Evolutionary conservation across 805 yeast genomes (phyloP).

Genomic region (Babjeviella inositovora): DNA sequence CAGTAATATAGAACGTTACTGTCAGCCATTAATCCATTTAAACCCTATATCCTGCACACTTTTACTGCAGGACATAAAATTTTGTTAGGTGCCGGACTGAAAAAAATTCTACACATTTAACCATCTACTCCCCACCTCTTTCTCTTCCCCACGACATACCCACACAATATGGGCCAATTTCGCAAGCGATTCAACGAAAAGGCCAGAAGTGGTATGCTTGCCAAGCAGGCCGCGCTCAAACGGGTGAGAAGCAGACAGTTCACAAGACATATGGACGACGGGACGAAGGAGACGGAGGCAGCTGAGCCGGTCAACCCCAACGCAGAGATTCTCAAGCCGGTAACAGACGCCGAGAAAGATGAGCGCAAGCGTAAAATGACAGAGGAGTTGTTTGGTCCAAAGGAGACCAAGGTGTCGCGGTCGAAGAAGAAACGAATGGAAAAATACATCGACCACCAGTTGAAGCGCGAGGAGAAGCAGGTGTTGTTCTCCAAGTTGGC

Average conservation of each 20-base stretch:
- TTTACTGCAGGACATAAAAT: too few species aligned
- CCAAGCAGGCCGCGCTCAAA: conserved; percentile 58
- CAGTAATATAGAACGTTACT: too few species aligned
- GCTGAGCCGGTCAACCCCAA: conserved; percentile 27
- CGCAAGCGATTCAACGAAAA: conserved; percentile 71
- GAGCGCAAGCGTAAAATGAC: conserved; percentile 50
- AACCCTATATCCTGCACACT: too few species aligned
- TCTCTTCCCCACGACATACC: too few species aligned
- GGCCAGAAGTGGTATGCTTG: conserved; percentile 74
- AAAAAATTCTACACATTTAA: too few species aligned
- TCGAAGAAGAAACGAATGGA: conserved; percentile 70
- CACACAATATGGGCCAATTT: conserved; percentile 68
- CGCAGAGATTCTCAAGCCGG: conserved; percentile 43
- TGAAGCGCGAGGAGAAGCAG: conserved; percentile 79
- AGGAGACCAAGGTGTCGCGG: conserved; percentile 53
- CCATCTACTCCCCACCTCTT: too few species aligned
- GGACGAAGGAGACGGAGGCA: conserved; percentile 9
- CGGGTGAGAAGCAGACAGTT: conserved; percentile 58
- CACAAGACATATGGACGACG: conserved; percentile 27
- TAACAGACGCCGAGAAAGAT: conserved; percentile 45
- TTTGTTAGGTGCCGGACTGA: too few species aligned
- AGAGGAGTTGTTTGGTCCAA: conserved; percentile 33
- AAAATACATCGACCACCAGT: conserved; percentile 82
- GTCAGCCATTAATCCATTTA: too few species aligned
- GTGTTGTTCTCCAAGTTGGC: conserved; percentile 58